Conservation (phyloP, 2,329 filamentous ascomycete genomes). For the Trichothecium sympodiale region DNA sequence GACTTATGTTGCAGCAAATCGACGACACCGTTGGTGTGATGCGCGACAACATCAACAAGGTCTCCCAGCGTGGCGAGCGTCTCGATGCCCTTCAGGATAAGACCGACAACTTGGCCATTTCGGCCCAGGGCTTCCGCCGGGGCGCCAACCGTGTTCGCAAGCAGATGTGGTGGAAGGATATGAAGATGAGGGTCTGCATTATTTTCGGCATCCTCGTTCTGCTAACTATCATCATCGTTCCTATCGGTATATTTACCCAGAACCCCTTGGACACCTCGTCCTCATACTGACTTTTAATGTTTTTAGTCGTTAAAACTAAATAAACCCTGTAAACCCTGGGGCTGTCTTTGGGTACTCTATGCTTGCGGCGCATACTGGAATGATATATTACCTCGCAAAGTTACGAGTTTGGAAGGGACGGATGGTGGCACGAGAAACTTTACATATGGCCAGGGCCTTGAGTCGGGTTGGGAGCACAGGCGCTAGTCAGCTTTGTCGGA, state of each 20-base stretch:
- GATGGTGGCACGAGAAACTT: too few species aligned
- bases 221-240: slow-evolving; percentile 88
- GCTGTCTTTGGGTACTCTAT: too few species aligned
- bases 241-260: slow-evolving; percentile 54
- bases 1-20: slow-evolving; percentile 62
- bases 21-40: slow-evolving; percentile 91
- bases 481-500: slow-evolving; percentile 2
- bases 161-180: slow-evolving; percentile 99
- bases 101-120: slow-evolving; percentile 86
- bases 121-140: slow-evolving; percentile 89
- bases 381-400: too few species aligned
- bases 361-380: too few species aligned
- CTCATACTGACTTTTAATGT: too few species aligned
- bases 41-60: slow-evolving; percentile 96
- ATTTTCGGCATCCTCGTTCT: slow-evolving; percentile 85
- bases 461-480: neutral
- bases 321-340: too few species aligned
- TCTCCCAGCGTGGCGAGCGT: slow-evolving; percentile 82
- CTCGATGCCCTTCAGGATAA: slow-evolving; percentile 86
- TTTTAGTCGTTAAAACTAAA: too few species aligned
- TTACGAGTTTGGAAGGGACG: too few species aligned
- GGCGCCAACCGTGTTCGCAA: slow-evolving; percentile 93
- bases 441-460: too few species aligned
- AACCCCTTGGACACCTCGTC: neutral
- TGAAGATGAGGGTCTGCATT: slow-evolving; percentile 99